A percentile compares a stretch with the other conserved stretches of the same genome.
Conservation (phyloP, 1,284 basidiomycete species). For the Pseudozyma pruni region DNA sequence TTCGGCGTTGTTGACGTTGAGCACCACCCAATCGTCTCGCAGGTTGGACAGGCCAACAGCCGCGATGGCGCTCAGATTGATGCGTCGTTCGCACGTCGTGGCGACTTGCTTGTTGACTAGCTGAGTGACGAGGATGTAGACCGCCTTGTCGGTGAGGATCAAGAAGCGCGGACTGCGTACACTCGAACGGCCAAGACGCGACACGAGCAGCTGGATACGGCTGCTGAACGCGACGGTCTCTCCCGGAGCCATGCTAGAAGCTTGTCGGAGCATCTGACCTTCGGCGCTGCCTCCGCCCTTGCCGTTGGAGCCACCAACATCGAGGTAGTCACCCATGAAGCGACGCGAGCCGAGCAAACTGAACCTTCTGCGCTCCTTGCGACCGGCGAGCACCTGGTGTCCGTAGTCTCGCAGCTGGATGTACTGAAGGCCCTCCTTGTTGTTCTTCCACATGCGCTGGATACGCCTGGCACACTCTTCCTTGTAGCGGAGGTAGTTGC, state of each 20-base stretch:
- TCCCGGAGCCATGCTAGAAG: constrained; percentile 74
- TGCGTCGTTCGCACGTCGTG: constrained; percentile 84
- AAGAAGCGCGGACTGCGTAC: constrained; percentile 92
- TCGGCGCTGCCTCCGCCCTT: constrained; percentile 74
- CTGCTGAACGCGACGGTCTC: constrained; percentile 78
- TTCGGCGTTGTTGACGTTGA: constrained; percentile 76
- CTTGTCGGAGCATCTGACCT: constrained; percentile 80
- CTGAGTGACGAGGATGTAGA: constrained; percentile 80
- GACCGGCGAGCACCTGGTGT: constrained; percentile 86
- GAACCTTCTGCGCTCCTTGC: constrained; percentile 93
- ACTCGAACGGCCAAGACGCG: constrained; percentile 86
- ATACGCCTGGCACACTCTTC: constrained; percentile 94
- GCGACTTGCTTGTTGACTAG: constrained; percentile 72
- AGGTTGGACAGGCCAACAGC: constrained; percentile 86
- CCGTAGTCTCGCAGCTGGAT: constrained; percentile 91
- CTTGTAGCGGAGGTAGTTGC: constrained; percentile 94
- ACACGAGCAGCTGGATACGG: constrained; percentile 85
- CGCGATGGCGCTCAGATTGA: constrained; percentile 86
- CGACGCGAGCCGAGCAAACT: constrained; percentile 92
- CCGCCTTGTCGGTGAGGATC: constrained; percentile 86
- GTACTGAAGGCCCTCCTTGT: constrained; percentile 91
- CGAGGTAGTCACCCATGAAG: constrained; percentile 96
- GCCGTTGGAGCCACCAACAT: constrained; percentile 76
- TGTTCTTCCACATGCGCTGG: constrained; percentile 98
- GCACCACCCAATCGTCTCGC: constrained; percentile 84